These are phyloP conservation scores for Oryza nivara DNA, from an alignment of 176 grass and related monocot genomes.

Conservation along the genomic window DNA sequence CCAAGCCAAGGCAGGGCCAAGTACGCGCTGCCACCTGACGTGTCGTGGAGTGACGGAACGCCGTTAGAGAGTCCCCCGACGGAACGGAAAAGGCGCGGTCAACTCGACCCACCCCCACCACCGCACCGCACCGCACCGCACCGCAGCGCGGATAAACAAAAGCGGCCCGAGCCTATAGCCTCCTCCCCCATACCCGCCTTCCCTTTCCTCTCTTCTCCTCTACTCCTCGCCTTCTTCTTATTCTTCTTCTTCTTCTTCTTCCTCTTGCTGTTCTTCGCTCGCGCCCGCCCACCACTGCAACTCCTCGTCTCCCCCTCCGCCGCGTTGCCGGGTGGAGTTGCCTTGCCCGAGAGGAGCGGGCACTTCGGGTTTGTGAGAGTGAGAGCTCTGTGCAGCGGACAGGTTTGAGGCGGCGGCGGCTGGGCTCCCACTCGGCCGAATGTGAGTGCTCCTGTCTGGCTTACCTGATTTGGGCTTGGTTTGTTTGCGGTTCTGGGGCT, in stretches of 20 bases:
- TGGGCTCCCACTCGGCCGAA: constrained; percentile 26
- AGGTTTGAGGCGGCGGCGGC: no score
- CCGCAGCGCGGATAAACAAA: constrained; percentile 63
- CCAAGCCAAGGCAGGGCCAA: constrained; percentile 22
- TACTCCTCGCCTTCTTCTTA: neutral
- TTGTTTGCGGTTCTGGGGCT: neutral
- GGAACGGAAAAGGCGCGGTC: constrained; percentile 61
- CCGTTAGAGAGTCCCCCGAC: constrained; percentile 41
- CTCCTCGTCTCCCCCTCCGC: neutral
- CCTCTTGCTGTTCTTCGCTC: no score
- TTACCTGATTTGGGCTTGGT: neutral
- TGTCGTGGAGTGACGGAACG: neutral
- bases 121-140: constrained; percentile 37
- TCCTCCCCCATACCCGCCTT: constrained; percentile 13
- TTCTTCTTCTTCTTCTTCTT: neutral
- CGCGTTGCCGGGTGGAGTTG: neutral
- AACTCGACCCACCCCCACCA: constrained; percentile 41
- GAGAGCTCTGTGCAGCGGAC: neutral
- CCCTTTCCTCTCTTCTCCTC: constrained; percentile 1
- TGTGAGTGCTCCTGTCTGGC: constrained; percentile 33
- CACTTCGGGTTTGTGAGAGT: neutral
- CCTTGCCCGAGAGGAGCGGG: neutral
- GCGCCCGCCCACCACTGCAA: neutral
- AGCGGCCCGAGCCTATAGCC: neutral
- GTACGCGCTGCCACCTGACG: neutral